Conservation (phyloP, 345 rosid species). For the Arabidopsis arenosa region DNA sequence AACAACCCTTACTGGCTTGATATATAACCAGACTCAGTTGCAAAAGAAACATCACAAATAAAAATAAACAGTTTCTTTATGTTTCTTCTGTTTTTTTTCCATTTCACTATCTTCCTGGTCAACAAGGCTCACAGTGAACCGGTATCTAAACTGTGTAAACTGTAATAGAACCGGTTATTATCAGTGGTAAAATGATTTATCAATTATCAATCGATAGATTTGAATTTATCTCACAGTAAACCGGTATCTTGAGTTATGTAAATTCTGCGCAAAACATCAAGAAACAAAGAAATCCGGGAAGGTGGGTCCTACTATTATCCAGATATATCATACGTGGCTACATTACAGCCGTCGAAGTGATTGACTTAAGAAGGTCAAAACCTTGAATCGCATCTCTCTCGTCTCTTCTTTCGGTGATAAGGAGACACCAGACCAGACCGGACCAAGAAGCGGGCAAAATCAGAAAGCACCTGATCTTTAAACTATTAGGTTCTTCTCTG, state of each 20-base stretch:
- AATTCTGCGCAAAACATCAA: no score
- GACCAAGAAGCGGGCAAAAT: constrained; percentile 31
- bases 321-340: constrained; percentile 34
- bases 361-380: constrained; percentile 36
- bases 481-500: not conserved
- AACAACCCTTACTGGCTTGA: constrained; percentile 24
- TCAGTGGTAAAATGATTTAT: not conserved
- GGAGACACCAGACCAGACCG: constrained; percentile 35
- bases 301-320: constrained; percentile 43
- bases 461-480: constrained; percentile 16
- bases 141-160: not conserved
- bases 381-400: constrained; percentile 27
- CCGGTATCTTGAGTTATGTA: not conserved
- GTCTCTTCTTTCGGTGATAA: constrained; percentile 43
- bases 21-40: constrained; percentile 5
- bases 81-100: constrained; percentile 3
- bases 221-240: not conserved
- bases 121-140: not conserved
- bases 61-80: not conserved
- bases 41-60: constrained; percentile 1
- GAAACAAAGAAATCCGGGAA: constrained; percentile 18
- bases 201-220: not conserved
- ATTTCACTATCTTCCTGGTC: not conserved
- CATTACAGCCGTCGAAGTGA: constrained; percentile 26
- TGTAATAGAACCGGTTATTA: constrained; percentile 8